Base-by-base conservation (phyloP, 106 monocot genomes). In the Platanthera zijinensis region DNA sequence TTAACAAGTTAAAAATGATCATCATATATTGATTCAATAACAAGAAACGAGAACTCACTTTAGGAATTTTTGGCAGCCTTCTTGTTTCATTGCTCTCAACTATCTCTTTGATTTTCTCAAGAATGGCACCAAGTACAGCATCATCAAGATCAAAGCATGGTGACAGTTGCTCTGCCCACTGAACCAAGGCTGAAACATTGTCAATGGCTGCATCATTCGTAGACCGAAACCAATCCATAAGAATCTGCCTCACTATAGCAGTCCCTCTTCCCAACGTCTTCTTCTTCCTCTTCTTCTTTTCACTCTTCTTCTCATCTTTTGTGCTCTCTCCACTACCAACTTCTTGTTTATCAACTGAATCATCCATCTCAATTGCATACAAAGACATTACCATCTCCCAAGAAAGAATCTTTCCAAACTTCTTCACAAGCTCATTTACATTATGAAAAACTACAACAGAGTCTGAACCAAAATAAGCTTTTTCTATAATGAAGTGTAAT, bases 31-130 rank as follows among this genome's bases (percentile, higher is more conserved):
- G 39, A 39, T 39, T 39, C 39, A 39, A 39, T 39, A 39, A 39
- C 2, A 39, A 3, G 39, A 3, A 39, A 39, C 1, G 39, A 53
- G 53, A 71, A 69, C 93, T 87, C 39, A 99, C 97, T 91, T 99
- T 99, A 10, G 97, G 90, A 77, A 94, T 94, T 86, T 99, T 99
- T 25, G 97, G 97, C 74, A 99, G 90, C 80, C 97, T 99, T 57
- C 94, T 90, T 18, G 84, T 83, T 81, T 99, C 97, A 72, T 99
- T 99, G 83, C 89, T 94, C 85, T 92, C 94, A 47, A 94, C 88
- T 79, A 99, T 92, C 73, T 94, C 97, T 73, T 94, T 99, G 49
- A 94, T 74, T 57, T 90, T 94, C 13, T 49, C 74, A 9, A 90
- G 14, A 51, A 99, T 49, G 6, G 66, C 54, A 67, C 81, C 79